Base-by-base conservation (phyloP, 192 early-diverging fungal genomes). In the Gamsiella multidivaricata region DNA sequence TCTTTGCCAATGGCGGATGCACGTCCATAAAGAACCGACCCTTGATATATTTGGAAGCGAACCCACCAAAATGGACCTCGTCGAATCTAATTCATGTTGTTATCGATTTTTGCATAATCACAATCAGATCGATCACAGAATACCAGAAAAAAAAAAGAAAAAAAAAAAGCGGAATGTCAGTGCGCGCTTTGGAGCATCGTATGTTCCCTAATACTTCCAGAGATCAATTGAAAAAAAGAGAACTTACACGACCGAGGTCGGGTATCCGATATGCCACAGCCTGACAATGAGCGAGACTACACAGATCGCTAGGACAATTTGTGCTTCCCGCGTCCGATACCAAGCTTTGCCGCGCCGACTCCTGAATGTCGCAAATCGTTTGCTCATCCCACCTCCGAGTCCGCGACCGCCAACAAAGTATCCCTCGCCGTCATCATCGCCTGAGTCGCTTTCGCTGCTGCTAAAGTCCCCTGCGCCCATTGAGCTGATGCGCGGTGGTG, bases 11-110 rank as follows among this genome's bases (percentile, higher is more conserved):
- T 15, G 96, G 96, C 26, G 97, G 97, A 65, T 98, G 97, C 0
- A 98, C 95, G 78, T 98, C 97, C 80, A 98, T 96, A 79, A 90
- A 98, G 79, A 92, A 98, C 9, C 90, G 92, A 25, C 94, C 86
- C 50, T 89, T 90, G 60, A 97, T 84, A 72, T 98, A 98, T 75
- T 90, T 87, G 47, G 88, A 87, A 22, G 96, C 97, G 76, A 97
- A 98, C 58, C 97, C 97, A 49, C 97, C 97, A 85, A 98, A 98
- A 64, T 98, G 97, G 51, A 98, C 97, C 83, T 98, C 97, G 76
- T 98, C 96, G 79, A 98, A 98, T 3, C 92, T 94, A 69, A 25
- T 55, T 12, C 18, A 47, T 10, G 31, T 47, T 23, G 41, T n/a
- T 46, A 65, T 70, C 11, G 4, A 42, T 33, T 41, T 53, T 53